Base-by-base conservation (phyloP, 2,329 filamentous ascomycete species). In the Arthroderma sp. region DNA sequence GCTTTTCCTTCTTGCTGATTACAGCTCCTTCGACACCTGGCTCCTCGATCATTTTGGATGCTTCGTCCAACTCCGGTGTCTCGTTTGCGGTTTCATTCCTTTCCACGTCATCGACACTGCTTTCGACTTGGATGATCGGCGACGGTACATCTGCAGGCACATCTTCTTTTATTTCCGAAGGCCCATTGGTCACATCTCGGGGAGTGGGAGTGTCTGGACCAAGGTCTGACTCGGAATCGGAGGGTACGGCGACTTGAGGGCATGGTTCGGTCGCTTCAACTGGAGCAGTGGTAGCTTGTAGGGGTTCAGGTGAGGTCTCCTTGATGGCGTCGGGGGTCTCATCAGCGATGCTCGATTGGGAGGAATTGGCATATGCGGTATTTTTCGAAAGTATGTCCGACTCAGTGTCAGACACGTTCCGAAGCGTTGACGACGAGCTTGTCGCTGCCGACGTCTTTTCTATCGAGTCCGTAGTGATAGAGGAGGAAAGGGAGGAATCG, bases 191-290 rank as follows among this genome's bases (percentile, higher is more conserved):
- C 8, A 55, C 55, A 4, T 53, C 56, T 49, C 59, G 59, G 19
- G 59, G 59, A 8, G 59, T 60, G 13, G 59, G 59, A 33, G 56
- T 60, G 9, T 56, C 56, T 23, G 43, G 39, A 25, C 43, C 25
- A 31, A 60, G 31, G 9, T 54, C 56, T 13, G 54, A 54, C 15
- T 58, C 19, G 13, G 25, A 31, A 25, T 56, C 56, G 19, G 47
- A 38, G 9, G 44, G 56, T 47, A 59, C 39, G 15, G 56, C 55
- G 23, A 59, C 47, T 17, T 59, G 54, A 19, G 47, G 37, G 8
- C 23, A 17, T 43, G 5, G 15, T 43, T 28, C 44, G 2, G 44
- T 25, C 4, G 13, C 19, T 11, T 25, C 23, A 25, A n/a, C 11
- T 11, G 15, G 4, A 9, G n/a, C 15, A n/a, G 23, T n/a, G n/a